These are phyloP conservation scores for Apiotrichum brassicae DNA, from an alignment of 1,284 basidiomycete genomes.

Conservation along the genomic window DNA sequence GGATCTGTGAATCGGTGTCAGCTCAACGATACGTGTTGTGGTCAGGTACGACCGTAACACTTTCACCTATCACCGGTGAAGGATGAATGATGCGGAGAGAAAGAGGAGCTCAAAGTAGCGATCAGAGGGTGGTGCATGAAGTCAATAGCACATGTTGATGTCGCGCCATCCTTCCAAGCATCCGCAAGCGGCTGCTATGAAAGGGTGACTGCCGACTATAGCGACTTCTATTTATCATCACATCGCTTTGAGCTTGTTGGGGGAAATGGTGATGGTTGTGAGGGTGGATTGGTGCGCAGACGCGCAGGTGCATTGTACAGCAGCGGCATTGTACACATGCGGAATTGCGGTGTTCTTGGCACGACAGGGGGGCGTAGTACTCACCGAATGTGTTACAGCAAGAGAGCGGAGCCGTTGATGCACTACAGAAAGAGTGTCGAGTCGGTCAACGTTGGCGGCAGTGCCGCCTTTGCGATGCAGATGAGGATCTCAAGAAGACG, in stretches of 20 bases:
- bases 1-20: not conserved
- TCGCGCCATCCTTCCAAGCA: conserved; percentile 8
- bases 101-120: not conserved
- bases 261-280: not conserved
- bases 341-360: no score
- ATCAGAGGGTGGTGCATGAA: conserved; percentile 45
- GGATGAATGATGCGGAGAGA: not conserved
- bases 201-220: not conserved
- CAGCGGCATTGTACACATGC: no score
- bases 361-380: no score
- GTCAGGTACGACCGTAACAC: not conserved
- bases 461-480: no score
- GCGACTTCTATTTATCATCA: conserved; percentile 38
- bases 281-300: not conserved
- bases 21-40: not conserved
- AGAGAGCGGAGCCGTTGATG: no score
- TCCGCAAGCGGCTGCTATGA: no score
- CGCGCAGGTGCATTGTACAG: not conserved
- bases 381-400: no score
- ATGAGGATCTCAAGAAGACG: no score
- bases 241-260: conserved; percentile 1
- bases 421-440: no score
- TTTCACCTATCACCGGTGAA: no score
- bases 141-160: conserved; percentile 30
- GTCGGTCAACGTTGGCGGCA: no score